A percentile compares a stretch with the other conserved stretches of the same genome.
phyloP scores from a whole-genome alignment of 495 filamentous ascomycete genomes.

The Talaromyces thailandensis region DNA sequence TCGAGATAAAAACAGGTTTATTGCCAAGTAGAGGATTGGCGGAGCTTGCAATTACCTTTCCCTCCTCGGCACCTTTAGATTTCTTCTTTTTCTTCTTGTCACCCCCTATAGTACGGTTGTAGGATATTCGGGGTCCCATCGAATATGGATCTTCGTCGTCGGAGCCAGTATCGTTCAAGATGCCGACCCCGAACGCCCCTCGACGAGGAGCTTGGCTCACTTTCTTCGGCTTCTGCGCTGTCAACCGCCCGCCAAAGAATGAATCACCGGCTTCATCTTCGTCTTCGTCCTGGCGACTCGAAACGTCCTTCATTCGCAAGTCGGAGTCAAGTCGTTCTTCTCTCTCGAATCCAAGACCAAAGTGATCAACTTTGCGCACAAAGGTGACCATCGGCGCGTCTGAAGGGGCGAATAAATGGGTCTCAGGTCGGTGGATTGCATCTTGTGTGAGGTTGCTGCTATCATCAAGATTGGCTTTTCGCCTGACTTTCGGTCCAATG shows the following conservation, averaged over 20 bases:
- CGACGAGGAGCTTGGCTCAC: constrained; percentile 43
- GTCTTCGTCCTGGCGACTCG: constrained; percentile 21
- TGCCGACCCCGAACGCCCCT: constrained; percentile 75
- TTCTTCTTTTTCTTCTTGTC: constrained; percentile 78
- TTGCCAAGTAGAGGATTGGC: constrained; percentile 57
- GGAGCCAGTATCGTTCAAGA: constrained; percentile 93
- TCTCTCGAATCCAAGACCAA: constrained; percentile 72
- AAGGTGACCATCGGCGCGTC: constrained; percentile 72
- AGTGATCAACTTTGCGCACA: constrained; percentile 64
- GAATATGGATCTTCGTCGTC: constrained; percentile 96
- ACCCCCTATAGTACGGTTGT: constrained; percentile 73
- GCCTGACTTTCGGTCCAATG: constrained; percentile 78
- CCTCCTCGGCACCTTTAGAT: constrained; percentile 30
- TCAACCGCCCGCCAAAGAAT: constrained; percentile 32
- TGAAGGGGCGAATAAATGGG: constrained; percentile 81
- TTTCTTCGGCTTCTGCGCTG: constrained; percentile 18
- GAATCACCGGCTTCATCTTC: constrained; percentile 41
- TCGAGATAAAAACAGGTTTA: constrained; percentile 73
- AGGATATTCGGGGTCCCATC: constrained; percentile 84
- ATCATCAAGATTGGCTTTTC: constrained; percentile 62
- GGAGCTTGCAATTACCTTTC: constrained; percentile 25
- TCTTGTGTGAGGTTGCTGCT: constrained; percentile 25
- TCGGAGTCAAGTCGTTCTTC: constrained; percentile 44
- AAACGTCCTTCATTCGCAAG: neutral
- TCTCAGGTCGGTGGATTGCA: constrained; percentile 20